Conservation (phyloP, 1,284 basidiomycete genomes). For the Inonotus hispidus region DNA sequence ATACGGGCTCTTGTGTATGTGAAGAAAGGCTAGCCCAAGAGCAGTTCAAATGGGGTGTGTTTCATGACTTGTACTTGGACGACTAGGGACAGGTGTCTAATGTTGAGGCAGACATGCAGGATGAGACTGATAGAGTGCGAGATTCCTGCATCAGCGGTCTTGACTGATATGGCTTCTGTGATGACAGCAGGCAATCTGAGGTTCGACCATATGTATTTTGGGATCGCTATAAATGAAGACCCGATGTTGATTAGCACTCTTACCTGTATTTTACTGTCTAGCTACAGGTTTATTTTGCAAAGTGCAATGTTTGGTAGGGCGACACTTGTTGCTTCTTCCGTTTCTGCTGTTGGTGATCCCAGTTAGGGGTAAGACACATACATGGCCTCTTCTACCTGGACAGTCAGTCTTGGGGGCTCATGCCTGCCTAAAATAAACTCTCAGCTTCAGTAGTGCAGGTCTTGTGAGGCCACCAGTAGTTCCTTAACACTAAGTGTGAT, state of each 20-base stretch:
- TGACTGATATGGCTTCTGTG: neutral
- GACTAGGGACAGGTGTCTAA: neutral
- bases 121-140: neutral
- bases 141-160: neutral
- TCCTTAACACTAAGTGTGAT: neutral
- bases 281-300: too few relatives aligned
- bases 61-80: too few relatives aligned
- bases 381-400: neutral
- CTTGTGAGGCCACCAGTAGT: neutral
- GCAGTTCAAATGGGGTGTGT: too few relatives aligned
- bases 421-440: neutral
- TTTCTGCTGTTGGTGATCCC: too few relatives aligned
- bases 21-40: conserved; percentile 3
- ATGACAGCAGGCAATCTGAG: neutral
- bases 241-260: too few relatives aligned
- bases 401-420: neutral
- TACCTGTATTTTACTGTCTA: too few relatives aligned
- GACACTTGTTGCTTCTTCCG: too few relatives aligned
- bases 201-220: neutral
- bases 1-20: neutral
- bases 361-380: too few relatives aligned
- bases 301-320: too few relatives aligned
- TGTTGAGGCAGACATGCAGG: neutral
- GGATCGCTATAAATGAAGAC: neutral
- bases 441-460: neutral